Percentiles rank a stretch among this genome's conserved stretches.
Conservation (phyloP, 1,284 basidiomycete species). For the Leccinum solheimii region DNA sequence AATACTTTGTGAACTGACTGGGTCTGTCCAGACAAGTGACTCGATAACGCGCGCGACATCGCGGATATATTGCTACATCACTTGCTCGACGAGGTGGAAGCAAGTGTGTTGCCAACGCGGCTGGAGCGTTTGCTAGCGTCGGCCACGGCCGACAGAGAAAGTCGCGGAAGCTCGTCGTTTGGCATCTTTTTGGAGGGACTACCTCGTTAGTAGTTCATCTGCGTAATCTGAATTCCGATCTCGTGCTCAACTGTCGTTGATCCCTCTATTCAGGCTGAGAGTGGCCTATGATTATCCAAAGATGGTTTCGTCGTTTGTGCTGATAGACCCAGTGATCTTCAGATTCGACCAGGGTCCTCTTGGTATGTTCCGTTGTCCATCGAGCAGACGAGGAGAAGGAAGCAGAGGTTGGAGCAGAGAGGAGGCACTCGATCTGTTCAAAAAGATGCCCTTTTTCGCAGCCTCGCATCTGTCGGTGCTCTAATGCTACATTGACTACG, state of each 20-base stretch:
- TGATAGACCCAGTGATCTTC: constrained; percentile 79
- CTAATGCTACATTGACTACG: constrained; percentile 66
- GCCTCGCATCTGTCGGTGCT: constrained; percentile 75
- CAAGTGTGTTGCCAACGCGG: constrained; percentile 46
- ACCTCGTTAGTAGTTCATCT: constrained; percentile 51
- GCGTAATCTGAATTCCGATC: background rate
- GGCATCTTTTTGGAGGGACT: constrained; percentile 83
- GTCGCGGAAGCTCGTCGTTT: constrained; percentile 59
- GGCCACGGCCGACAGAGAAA: constrained; percentile 43
- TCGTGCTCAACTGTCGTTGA: background rate
- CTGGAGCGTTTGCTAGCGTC: constrained; percentile 62
- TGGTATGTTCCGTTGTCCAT: constrained; percentile 39
- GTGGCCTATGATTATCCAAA: constrained; percentile 63
- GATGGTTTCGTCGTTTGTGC: constrained; percentile 71
- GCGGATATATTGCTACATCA: constrained; percentile 66
- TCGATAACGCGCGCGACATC: constrained; percentile 71
- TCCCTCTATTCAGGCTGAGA: constrained; percentile 43
- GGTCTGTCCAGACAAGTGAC: constrained; percentile 57
- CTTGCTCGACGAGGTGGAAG: constrained; percentile 45
- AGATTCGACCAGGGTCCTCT: constrained; percentile 37
- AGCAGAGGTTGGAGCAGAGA: constrained; percentile 42
- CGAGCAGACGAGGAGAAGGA: background rate
- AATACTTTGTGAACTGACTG: background rate
- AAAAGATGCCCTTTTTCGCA: constrained; percentile 66
- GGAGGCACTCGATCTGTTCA: constrained; percentile 58